Percentiles rank a stretch among this genome's conserved stretches.
phyloP scores from a whole-genome alignment of 78 protist genomes.

The Dictyostelium purpureum region DNA sequence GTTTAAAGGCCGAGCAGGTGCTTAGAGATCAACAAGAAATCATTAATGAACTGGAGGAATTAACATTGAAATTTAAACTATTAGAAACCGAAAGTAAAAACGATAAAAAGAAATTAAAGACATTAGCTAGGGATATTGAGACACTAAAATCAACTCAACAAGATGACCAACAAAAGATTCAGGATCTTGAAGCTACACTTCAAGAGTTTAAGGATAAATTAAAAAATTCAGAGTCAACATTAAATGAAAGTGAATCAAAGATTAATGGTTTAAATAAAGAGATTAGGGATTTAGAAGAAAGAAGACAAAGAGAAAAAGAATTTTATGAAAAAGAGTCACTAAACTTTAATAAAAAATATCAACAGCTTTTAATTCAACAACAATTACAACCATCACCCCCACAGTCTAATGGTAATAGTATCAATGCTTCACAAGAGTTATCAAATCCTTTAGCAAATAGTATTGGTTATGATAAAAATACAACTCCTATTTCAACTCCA shows the following conservation, averaged over 20 bases:
- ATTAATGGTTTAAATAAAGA: slow-evolving; percentile 30
- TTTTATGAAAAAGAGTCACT: slow-evolving; percentile 1
- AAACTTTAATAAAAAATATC: slow-evolving; percentile 9
- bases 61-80: background rate
- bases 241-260: slow-evolving; percentile 1
- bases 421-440: background rate
- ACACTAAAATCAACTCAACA: background rate
- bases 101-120: slow-evolving; percentile 1
- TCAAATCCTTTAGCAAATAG: background rate
- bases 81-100: slow-evolving; percentile 33
- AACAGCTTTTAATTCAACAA: slow-evolving; percentile 14
- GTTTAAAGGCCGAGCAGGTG: background rate
- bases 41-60: slow-evolving; percentile 9
- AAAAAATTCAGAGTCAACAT: background rate
- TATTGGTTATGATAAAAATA: background rate
- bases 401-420: background rate
- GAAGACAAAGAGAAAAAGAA: slow-evolving; percentile 44
- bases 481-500: background rate
- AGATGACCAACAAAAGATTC: background rate
- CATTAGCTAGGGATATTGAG: background rate
- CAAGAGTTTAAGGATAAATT: no score
- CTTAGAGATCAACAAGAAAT: slow-evolving; percentile 19
- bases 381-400: background rate
- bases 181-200: background rate
- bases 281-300: slow-evolving; percentile 30